phyloP scores from a whole-genome alignment of 306 rosid genomes.

The Castanea crenata region DNA sequence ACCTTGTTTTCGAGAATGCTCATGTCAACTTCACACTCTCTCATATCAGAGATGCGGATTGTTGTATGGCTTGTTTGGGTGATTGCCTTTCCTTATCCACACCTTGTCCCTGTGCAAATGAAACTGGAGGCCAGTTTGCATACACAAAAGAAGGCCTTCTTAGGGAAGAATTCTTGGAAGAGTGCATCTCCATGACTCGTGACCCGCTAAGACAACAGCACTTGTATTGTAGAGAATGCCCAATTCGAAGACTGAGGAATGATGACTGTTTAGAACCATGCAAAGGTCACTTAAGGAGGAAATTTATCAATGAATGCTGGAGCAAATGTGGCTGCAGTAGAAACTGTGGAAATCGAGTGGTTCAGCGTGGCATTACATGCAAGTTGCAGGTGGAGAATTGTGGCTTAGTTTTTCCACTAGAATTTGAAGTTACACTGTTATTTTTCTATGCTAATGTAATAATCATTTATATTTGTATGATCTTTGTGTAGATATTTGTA shows the following conservation, averaged over 20 bases:
- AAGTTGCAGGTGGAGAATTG: conserved; percentile 70
- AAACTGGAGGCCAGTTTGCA: conserved; percentile 63
- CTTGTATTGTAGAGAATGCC: conserved; percentile 73
- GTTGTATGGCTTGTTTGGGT: conserved; percentile 80
- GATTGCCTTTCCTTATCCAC: conserved; percentile 57
- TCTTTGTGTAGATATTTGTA: neutral
- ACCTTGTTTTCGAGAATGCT: conserved; percentile 61
- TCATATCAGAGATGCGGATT: conserved; percentile 54
- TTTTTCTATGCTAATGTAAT: neutral
- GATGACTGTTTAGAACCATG: conserved; percentile 78
- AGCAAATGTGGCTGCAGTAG: conserved; percentile 82
- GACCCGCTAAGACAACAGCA: conserved; percentile 38
- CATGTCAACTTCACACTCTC: conserved; percentile 55
- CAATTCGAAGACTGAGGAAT: conserved; percentile 62
- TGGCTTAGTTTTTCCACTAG: conserved; percentile 8
- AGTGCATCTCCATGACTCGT: conserved; percentile 60
- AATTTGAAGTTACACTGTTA: neutral
- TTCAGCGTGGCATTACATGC: conserved; percentile 84
- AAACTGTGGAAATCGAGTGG: conserved; percentile 88
- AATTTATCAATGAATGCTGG: conserved; percentile 93
- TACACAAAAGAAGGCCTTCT: conserved; percentile 63
- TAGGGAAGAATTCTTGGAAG: conserved; percentile 68
- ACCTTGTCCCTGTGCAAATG: conserved; percentile 69
- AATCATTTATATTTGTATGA: neutral
- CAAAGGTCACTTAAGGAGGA: conserved; percentile 83